Evolutionary conservation across 2,329 filamentous ascomycete species (phyloP), one percentile per base, ranked within the genome.

Genomic region (Microascus cirrosus): DNA sequence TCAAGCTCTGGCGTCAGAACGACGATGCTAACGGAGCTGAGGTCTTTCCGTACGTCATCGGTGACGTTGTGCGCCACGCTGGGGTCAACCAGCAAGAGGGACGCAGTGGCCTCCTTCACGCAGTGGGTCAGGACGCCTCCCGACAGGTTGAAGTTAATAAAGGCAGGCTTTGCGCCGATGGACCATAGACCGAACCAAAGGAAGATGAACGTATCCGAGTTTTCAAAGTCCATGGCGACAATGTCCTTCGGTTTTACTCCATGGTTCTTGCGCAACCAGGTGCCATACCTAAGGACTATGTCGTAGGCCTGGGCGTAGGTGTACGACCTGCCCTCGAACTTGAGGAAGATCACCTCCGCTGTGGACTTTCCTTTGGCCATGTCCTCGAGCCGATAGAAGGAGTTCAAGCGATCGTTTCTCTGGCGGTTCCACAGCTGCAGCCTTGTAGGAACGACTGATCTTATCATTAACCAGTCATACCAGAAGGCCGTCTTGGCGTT

Each of bases 281-380:
- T 76, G 32, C 88, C 90, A 66, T 92, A 89, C 60, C 84, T 84
- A 50, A 95, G 74, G 1, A 81, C 80, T 10, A 73, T 79, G 57
- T 90, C 80, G 70, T 95, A 94, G 2, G 81, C 77, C 65, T 94
- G 77, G n/a, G 81, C 82, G 68, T 89, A 95, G 1, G 87, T 90
- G 77, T 86, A 90, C 48, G 73, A 75, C 57, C 73, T 77, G 60
- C 86, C 86, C 63, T 89, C 79, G 65, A 87, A 92, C 55, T 87
- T 79, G 54, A 94, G 70, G 60, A 87, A 84, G 1, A 75, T 66
- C 28, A 76, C 74, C 61, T 81, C 74, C n/a, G 81, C 76, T 2
- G 79, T 75, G 3, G 73, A 73, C 28, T 73, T 66, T 42, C 70
- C 71, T 4, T 74, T 75, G 1, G 89, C 90, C 57, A 79, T 74